phyloP scores from a whole-genome alignment of 2,329 filamentous ascomycete species.

The Aspergillus fructus region DNA sequence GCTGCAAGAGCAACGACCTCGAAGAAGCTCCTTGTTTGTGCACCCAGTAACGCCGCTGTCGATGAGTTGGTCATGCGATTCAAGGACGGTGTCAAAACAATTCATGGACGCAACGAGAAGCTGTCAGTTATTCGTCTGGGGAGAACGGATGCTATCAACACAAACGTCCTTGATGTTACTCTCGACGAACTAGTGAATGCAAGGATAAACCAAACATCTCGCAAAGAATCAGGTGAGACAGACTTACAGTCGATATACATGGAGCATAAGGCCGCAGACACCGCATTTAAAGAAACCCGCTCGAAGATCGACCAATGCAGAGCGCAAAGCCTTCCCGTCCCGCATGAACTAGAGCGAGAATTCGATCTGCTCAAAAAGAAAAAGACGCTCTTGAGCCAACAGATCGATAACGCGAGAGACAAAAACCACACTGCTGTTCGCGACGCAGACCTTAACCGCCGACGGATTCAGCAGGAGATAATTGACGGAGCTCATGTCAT shows the following conservation, averaged over 20 bases:
- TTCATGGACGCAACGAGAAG: slow-evolving; percentile 68
- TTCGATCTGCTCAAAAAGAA: slow-evolving; percentile 76
- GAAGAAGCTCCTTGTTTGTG: slow-evolving; percentile 93
- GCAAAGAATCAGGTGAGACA: slow-evolving; percentile 47
- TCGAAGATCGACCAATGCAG: slow-evolving; percentile 69
- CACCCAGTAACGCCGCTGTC: slow-evolving; percentile 97
- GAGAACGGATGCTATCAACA: slow-evolving; percentile 87
- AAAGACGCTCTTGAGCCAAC: slow-evolving; percentile 72
- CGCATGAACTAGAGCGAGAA: slow-evolving; percentile 64
- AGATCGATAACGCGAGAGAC: slow-evolving; percentile 85
- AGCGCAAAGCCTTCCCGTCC: slow-evolving; percentile 46
- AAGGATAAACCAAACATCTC: slow-evolving; percentile 56
- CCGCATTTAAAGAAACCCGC: slow-evolving; percentile 69
- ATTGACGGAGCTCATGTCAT: slow-evolving; percentile 88
- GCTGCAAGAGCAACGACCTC: slow-evolving; percentile 40
- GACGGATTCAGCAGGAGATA: slow-evolving; percentile 84
- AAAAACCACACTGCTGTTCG: slow-evolving; percentile 77
- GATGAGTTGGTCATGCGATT: slow-evolving; percentile 93
- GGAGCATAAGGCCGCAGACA: slow-evolving; percentile 61
- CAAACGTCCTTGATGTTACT: slow-evolving; percentile 84
- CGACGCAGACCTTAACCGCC: slow-evolving; percentile 80
- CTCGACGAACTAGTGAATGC: slow-evolving; percentile 86
- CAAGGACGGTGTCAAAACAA: slow-evolving; percentile 80
- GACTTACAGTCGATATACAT: slow-evolving; percentile 68
- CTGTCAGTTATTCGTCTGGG: slow-evolving; percentile 88